These are phyloP conservation scores for Capsicum baccatum DNA, from an alignment of 257 asterid species.

Conservation along the genomic window DNA sequence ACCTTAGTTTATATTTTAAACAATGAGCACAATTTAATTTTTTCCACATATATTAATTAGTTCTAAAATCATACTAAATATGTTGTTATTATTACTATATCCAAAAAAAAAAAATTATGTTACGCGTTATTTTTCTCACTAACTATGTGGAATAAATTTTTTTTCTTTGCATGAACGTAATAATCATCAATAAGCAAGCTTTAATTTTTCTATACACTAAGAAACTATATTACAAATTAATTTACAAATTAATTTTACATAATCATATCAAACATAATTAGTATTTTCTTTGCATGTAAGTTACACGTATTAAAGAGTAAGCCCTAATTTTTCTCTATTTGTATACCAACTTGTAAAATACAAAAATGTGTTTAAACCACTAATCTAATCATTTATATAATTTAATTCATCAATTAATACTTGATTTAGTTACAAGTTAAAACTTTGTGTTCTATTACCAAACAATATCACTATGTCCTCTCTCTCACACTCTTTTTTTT, in stretches of 20 bases:
- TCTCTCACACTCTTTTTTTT: too few relatives aligned
- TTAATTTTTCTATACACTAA: neutral
- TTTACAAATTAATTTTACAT: neutral
- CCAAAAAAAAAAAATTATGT: too few relatives aligned
- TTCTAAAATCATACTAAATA: too few relatives aligned
- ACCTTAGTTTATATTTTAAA: too few relatives aligned
- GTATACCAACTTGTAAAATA: neutral
- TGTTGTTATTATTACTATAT: too few relatives aligned
- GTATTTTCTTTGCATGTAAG: neutral
- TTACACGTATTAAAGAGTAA: neutral
- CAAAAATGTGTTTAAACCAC: neutral
- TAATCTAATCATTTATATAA: neutral
- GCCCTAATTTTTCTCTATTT: constrained; percentile 9
- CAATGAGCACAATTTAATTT: too few relatives aligned
- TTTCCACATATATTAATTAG: too few relatives aligned
- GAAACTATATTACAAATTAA: neutral
- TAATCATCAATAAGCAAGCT: neutral
- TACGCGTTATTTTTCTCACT: neutral
- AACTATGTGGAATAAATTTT: neutral
- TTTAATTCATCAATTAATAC: neutral
- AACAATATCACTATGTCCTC: neutral
- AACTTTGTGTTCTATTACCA: constrained; percentile 9
- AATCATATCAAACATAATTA: neutral
- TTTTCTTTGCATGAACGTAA: neutral
- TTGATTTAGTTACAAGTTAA: too few relatives aligned